Base-by-base conservation (phyloP, 1,284 basidiomycete genomes). In the Gomphus sp. region DNA sequence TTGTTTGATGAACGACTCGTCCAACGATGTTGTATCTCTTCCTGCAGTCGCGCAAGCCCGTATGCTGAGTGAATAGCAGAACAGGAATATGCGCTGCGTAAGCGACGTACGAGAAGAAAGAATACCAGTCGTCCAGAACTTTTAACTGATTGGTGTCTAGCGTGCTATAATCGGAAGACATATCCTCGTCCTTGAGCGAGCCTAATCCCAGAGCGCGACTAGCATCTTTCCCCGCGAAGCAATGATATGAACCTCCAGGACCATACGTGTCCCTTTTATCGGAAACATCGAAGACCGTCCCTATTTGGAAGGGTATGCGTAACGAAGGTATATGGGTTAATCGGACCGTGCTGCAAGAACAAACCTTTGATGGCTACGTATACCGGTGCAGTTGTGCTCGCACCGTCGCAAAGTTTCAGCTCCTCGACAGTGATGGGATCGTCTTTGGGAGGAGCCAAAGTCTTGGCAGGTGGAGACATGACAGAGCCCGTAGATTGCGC, bases 181-280 rank as follows among this genome's bases (percentile, higher is more conserved):
- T 96, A 68, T 98, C 88, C 70, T 94, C 90, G 4, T 79, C 74
- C 64, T 93, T 93, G 65, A 98, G 75, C 66, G 89, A 93, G 41
- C 91, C 95, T 80, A 85, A 82, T 16, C 91, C 92, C 2, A 95
- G 74, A 0, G 87, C 92, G 62, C 77, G 82, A 36, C 88, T 91
- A 0, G 85, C 96, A 67, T 98, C 96, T 74, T 93, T 97, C 49
- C 94, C 95, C 10, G 94, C 85, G 66, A 91, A 90, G 22, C 89
- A 70, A 64, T 81, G 80, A 71, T 91, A 91, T 6, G 85, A 84
- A 45, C 77, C 74, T 9, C 82, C 88, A 31, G 74, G 73, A 41
- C 91, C 90, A 65, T 96, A 96, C 63, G 91, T 87, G 62, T 95
- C 91, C 14, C 74, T 73, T 69, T 93, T 93, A 56, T 76, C 76